These are phyloP conservation scores for Diaporthe destruens DNA, from an alignment of 2,329 filamentous ascomycete species.

Conservation along the genomic window DNA sequence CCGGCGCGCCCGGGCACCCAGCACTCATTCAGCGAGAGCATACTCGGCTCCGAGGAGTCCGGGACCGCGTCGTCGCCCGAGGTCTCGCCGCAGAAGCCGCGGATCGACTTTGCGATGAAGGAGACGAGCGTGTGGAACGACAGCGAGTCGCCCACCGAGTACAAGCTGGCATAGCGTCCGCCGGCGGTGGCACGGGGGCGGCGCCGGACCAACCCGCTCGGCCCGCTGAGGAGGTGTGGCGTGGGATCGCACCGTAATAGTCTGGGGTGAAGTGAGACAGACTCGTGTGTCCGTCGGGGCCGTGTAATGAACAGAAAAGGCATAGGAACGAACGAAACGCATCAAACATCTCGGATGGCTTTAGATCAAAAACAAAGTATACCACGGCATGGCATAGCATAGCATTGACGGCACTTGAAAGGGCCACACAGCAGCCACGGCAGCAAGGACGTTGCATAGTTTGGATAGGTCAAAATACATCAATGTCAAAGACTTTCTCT, in stretches of 20 bases:
- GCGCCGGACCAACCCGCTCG: not conserved
- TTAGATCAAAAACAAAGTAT: conserved; percentile 28
- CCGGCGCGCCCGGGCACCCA: conserved; percentile 37
- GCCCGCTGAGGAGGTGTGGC: conserved; percentile 2
- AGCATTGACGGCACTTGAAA: conserved; percentile 23
- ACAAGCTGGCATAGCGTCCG: conserved; percentile 35
- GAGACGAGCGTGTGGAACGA: conserved; percentile 42
- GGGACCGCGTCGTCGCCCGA: conserved; percentile 38
- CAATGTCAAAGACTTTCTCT: not conserved
- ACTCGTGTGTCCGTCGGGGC: not conserved
- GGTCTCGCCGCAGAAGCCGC: conserved; percentile 36
- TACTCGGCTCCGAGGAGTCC: conserved; percentile 38
- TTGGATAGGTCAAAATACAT: conserved; percentile 35
- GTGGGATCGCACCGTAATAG: not conserved
- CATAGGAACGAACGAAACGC: conserved; percentile 15
- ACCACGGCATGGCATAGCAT: conserved; percentile 37
- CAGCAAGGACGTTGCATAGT: conserved; percentile 26
- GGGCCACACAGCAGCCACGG: not conserved
- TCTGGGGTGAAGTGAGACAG: not conserved
- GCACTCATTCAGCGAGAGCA: conserved; percentile 44
- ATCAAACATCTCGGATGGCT: conserved; percentile 25
- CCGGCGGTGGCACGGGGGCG: not conserved
- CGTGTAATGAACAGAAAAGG: not conserved
- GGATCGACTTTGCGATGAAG: conserved; percentile 39
- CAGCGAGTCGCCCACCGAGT: conserved; percentile 25